Base-by-base conservation (phyloP, 306 rosid species). In the Quercus glauca region DNA sequence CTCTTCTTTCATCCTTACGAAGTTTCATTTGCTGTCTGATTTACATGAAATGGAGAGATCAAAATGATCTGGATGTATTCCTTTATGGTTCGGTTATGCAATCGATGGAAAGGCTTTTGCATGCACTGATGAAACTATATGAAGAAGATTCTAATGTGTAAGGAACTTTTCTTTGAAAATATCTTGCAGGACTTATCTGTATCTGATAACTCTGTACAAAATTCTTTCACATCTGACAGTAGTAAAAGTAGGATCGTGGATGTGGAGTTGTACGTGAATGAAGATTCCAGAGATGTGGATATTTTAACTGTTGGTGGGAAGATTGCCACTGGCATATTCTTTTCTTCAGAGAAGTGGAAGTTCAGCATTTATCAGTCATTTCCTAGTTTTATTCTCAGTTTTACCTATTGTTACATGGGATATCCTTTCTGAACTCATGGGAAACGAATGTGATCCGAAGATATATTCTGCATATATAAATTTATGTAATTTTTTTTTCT, bases 231-330 rank as follows among this genome's bases (percentile, higher is more conserved):
- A 14, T 72, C 55, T 80, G 92, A 85, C 59, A 72, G 78, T 67
- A 83, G 76, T 77, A 87, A 79, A 86, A 92, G 85, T 85, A 92
- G 88, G 79, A 88, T 94, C 79, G 26, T 91, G 83, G 98, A 91
- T 79, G 61, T 87, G 86, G 98, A 94, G 43, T 85, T 94, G 88
- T 97, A 92, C 85, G 90, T 86, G 71, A 74, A 86, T 76, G 83
- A 91, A 60, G 90, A 86, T 82, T 86, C 93, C 35, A 84, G 84
- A 85, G 98, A 94, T 37, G 75, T 61, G 69, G 93, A 88, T 83
- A 73, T 75, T 49, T 80, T 83, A 76, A 49, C 85, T 10, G 86
- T 63, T 83, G 84, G 87, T 37, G 87, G 82, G 69, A 85, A 77
- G 73, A 73, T 77, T 53, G 77, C 78, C 52, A 73, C 77, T 49